Evolutionary conservation across 176 grass and related monocot genomes (phyloP), one percentile per base, ranked within the genome.

Genomic region (Oryza punctata): DNA sequence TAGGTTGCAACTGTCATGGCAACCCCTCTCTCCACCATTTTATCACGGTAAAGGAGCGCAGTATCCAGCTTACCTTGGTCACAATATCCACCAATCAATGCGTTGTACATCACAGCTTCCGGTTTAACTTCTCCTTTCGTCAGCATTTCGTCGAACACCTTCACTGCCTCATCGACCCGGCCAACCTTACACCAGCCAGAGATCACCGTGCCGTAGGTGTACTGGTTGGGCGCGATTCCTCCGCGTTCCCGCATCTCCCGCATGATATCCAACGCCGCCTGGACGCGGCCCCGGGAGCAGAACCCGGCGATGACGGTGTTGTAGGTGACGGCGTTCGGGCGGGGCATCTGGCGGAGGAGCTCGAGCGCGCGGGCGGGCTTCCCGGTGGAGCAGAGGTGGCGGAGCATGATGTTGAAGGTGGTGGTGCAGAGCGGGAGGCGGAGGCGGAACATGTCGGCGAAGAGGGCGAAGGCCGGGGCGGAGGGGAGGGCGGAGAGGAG

Each of bases 391-490:
- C 81, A 91, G 67, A 94, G 88, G 80, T 88, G 87, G 65, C 84
- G 82, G 44, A 94, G 76, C 87, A 94, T 89, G 28, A 91, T 91
- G 57, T 91, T 91, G 65, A 84, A 87, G 12, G 84, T 91, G 8
- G 37, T 46, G 21, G 85, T 78, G 32, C 19, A 87, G 29, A 82
- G 81, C 21, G 69, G 78, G 79, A 91, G 74, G 63, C 89, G 80
- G 69, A 79, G 85, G 32, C 79, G 89, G 77, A 91, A 91, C 65
- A 91, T 91, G 68, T 91, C 84, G 18, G 84, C 89, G 71, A 79
- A 90, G 73, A 90, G 84, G 49, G 74, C 84, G 84, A 86, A 91
- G 23, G 89, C 89, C n/a, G 82, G 50, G 63, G 81, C 84, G 54
- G 85, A 82, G 6, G 84, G 82, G 19, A 84, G 73, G 46, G 64